Evolutionary conservation across 176 grass and related monocot genomes (phyloP).

Genomic region (Triticum monococcum): DNA sequence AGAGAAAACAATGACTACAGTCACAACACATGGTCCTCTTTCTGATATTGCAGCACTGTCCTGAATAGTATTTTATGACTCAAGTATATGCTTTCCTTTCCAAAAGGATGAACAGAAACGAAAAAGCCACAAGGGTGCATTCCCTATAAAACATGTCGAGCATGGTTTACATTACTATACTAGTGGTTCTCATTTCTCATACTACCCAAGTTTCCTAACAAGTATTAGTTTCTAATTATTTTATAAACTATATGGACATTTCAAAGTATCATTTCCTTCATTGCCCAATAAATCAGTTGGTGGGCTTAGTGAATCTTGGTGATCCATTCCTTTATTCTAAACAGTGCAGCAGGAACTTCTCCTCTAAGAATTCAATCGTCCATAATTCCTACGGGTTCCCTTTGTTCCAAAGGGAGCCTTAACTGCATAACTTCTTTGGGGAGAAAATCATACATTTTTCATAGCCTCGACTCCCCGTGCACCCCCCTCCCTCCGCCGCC

Average conservation of each 20-base stretch:
- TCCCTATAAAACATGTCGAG: not conserved
- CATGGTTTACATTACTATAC: not conserved
- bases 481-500: too few relatives aligned
- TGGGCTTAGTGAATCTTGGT: not conserved
- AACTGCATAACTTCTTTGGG: too few relatives aligned
- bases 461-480: too few relatives aligned
- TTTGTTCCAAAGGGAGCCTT: not conserved
- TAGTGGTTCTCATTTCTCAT: not conserved
- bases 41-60: not conserved
- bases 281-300: not conserved
- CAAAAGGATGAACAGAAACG: not conserved
- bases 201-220: not conserved
- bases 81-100: constrained; percentile 8
- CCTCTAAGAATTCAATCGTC: not conserved
- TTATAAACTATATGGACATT: not conserved
- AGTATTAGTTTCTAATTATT: not conserved
- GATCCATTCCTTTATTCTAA: not conserved
- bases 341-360: not conserved
- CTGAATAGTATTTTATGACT: constrained; percentile 26
- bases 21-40: not conserved
- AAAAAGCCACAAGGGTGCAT: not conserved
- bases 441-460: too few relatives aligned
- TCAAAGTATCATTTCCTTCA: not conserved
- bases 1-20: constrained; percentile 7
- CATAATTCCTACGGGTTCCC: not conserved